These are phyloP conservation scores for Kluyveromyces lactis DNA, from an alignment of 805 yeast species.

Conservation along the genomic window DNA sequence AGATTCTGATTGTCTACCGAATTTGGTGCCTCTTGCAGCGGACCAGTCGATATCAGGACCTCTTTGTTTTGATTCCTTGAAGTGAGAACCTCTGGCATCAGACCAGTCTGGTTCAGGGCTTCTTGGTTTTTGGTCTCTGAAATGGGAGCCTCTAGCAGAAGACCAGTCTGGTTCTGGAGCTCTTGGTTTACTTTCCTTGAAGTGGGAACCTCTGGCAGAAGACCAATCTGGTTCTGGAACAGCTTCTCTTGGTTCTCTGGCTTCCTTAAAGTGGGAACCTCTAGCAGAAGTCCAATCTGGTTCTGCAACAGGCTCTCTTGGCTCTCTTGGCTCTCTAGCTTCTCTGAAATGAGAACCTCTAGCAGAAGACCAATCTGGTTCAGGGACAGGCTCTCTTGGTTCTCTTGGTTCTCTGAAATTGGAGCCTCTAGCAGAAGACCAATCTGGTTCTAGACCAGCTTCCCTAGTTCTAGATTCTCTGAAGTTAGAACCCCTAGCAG, in stretches of 20 bases:
- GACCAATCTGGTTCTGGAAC: constrained; percentile 42
- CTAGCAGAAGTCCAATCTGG: constrained; percentile 39
- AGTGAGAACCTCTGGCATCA: constrained; percentile 30
- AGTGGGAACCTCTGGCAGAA: constrained; percentile 26
- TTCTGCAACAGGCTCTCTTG: constrained; percentile 39
- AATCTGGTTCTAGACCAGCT: constrained; percentile 38
- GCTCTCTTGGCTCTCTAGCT: constrained; percentile 21
- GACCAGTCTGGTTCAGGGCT: constrained; percentile 39
- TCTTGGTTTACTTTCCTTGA: constrained; percentile 15
- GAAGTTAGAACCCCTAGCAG: constrained; percentile 40
- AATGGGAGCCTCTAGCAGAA: constrained; percentile 41
- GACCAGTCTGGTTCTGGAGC: constrained; percentile 41
- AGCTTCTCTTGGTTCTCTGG: constrained; percentile 27
- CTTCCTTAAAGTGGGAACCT: constrained; percentile 30
- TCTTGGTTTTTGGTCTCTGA: constrained; percentile 23
- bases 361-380: constrained; percentile 40
- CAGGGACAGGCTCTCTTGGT: constrained; percentile 27
- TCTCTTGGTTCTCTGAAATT: constrained; percentile 25
- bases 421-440: constrained; percentile 44
- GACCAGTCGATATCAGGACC: constrained; percentile 42
- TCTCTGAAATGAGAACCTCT: constrained; percentile 24
- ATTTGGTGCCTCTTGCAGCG: constrained; percentile 42
- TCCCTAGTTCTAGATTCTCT: constrained; percentile 22
- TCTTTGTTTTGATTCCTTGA: constrained; percentile 19
- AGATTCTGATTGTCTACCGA: constrained; percentile 4